Conservation (phyloP, 176 grass and related monocot species). For the Carex scoparia region DNA sequence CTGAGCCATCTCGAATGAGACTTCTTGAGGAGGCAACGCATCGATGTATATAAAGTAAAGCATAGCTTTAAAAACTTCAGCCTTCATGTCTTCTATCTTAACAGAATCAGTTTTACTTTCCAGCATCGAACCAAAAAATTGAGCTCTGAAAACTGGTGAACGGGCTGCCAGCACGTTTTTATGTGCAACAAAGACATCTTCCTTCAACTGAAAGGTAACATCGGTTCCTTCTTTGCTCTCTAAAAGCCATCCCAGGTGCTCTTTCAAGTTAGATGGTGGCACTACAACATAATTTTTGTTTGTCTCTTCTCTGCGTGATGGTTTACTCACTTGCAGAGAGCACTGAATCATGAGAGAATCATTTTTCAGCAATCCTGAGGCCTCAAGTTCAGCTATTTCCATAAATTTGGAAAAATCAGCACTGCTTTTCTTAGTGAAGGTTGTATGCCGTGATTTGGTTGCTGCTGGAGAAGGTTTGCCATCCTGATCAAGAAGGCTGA, state of each 20-base stretch:
- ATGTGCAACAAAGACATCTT: conserved; percentile 15
- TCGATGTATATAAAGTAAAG: conserved; percentile 55
- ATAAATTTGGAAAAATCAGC: background rate
- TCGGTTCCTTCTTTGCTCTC: background rate
- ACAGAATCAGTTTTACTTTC: background rate
- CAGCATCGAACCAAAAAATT: conserved; percentile 37
- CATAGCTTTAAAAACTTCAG: conserved; percentile 24
- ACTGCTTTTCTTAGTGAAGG: background rate
- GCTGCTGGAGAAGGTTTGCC: background rate
- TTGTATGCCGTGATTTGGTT: background rate
- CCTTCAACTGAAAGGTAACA: background rate
- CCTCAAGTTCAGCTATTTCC: background rate
- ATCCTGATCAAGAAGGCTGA: background rate
- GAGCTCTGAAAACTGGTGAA: conserved; percentile 32
- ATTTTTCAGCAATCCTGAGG: background rate
- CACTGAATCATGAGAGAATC: background rate
- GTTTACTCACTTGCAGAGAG: background rate
- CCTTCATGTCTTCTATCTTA: conserved; percentile 29
- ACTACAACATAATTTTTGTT: background rate
- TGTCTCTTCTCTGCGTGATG: background rate
- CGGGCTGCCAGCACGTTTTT: background rate
- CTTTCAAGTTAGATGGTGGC: background rate
- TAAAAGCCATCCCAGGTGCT: conserved; percentile 10
- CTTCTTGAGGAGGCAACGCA: background rate
- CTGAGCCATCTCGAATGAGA: conserved; percentile 20